These are phyloP conservation scores for Rhodamnia argentea DNA, from an alignment of 345 rosid species.

Conservation along the genomic window DNA sequence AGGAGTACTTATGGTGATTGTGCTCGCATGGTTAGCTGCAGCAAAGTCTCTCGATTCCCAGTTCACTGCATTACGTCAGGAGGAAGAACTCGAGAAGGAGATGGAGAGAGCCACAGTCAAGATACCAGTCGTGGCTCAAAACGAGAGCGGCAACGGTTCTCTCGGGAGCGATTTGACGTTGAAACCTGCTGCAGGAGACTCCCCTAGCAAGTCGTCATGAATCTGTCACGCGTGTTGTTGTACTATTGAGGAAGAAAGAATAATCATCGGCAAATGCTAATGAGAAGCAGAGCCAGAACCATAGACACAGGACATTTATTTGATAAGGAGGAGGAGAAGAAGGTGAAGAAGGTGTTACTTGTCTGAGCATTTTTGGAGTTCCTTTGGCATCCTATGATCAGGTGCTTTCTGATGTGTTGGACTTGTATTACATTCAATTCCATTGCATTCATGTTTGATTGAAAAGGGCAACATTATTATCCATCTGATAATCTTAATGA, in stretches of 20 bases:
- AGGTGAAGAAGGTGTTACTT: not conserved
- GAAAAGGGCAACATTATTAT: too few relatives aligned
- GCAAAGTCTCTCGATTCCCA: conserved; percentile 83
- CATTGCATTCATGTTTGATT: too few relatives aligned
- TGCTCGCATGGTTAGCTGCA: conserved; percentile 74
- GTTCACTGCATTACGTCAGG: conserved; percentile 61
- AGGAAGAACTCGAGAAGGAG: conserved; percentile 95
- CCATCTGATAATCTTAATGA: too few relatives aligned
- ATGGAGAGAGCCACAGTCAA: conserved; percentile 85
- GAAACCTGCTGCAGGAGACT: not conserved
- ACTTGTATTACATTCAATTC: not conserved
- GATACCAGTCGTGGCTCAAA: conserved; percentile 56
- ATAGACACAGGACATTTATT: not conserved
- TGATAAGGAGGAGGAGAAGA: not conserved
- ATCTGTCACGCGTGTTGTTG: conserved; percentile 3
- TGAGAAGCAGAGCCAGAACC: not conserved
- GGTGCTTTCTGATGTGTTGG: not conserved
- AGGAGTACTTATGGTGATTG: conserved; percentile 66
- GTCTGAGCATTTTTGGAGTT: not conserved
- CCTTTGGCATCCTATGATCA: not conserved
- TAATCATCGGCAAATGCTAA: not conserved
- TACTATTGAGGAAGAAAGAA: not conserved
- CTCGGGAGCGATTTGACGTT: not conserved
- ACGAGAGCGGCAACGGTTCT: conserved; percentile 41
- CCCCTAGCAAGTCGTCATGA: conserved; percentile 22